A percentile compares a stretch with the other conserved stretches of the same genome.
These are phyloP conservation scores for Dipteronia dyeriana DNA, from an alignment of 345 rosid species.

Conservation along the genomic window DNA sequence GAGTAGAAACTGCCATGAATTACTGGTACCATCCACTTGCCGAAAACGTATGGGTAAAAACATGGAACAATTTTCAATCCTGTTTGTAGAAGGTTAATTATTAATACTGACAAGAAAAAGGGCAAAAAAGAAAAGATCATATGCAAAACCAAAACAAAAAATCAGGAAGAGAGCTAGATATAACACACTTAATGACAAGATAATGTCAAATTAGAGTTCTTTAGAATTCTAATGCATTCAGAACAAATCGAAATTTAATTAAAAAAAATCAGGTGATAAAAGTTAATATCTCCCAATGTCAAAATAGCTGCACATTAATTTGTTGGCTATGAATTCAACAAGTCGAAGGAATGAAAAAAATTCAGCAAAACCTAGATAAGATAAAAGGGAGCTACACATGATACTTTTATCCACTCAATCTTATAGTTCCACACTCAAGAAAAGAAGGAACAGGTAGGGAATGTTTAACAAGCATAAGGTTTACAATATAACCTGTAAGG, in stretches of 20 bases:
- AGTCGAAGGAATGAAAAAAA: not conserved
- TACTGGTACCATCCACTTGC: conserved; percentile 71
- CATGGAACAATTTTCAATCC: conserved; percentile 93
- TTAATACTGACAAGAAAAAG: not conserved
- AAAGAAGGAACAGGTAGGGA: not conserved
- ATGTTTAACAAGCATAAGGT: conserved; percentile 8
- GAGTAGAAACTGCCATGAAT: conserved; percentile 88
- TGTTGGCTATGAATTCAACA: not conserved
- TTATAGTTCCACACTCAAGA: conserved; percentile 1
- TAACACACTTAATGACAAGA: not conserved
- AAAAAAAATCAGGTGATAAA: not conserved
- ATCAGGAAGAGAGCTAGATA: conserved; percentile 4
- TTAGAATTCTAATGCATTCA: not conserved
- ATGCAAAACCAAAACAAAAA: conserved; percentile 4
- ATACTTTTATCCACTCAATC: not conserved
- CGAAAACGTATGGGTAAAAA: conserved; percentile 80
- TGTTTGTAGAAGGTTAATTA: conserved; percentile 37
- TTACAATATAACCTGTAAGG: conserved; percentile 75
- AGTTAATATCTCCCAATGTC: not conserved
- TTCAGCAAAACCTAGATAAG: not conserved
- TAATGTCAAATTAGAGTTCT: not conserved
- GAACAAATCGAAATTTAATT: not conserved
- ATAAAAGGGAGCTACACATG: not conserved
- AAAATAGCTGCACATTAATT: not conserved
- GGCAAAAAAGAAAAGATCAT: not conserved